These are phyloP conservation scores for Cryphonectria parasitica DNA, from an alignment of 2,329 filamentous ascomycete species.

Conservation along the genomic window DNA sequence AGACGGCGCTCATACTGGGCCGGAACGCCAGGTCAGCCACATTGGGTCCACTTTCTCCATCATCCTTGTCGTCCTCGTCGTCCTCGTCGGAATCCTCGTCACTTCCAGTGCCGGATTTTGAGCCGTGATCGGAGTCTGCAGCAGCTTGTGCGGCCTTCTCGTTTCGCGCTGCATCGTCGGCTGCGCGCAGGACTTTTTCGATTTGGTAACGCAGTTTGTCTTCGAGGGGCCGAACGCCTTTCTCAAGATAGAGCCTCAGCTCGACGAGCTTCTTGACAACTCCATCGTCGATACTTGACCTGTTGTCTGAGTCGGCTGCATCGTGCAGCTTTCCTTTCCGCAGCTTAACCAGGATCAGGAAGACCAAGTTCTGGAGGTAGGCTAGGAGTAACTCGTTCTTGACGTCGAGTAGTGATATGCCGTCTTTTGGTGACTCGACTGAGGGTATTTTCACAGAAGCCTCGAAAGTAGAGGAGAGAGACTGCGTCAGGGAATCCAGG, in stretches of 20 bases:
- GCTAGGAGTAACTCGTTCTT: conserved; percentile 98
- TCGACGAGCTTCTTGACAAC: conserved; percentile 88
- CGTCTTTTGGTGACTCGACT: conserved; percentile 76
- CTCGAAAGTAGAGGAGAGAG: conserved; percentile 66
- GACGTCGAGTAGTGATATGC: conserved; percentile 90
- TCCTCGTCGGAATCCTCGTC: conserved; percentile 41
- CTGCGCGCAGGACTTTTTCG: conserved; percentile 88
- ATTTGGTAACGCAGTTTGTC: conserved; percentile 92
- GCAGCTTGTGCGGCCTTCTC: conserved; percentile 43
- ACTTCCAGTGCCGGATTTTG: conserved; percentile 42
- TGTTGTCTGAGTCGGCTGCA: conserved; percentile 38
- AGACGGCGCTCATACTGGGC: conserved; percentile 44
- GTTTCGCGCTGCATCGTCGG: conserved; percentile 69
- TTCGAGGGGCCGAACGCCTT: conserved; percentile 88
- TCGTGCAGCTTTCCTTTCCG: conserved; percentile 52
- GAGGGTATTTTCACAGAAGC: conserved; percentile 64
- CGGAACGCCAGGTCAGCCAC: conserved; percentile 40
- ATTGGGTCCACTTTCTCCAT: conserved; percentile 38
- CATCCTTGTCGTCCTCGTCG: conserved; percentile 41
- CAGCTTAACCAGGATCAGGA: conserved; percentile 81
- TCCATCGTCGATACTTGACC: conserved; percentile 59
- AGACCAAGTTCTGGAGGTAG: conserved; percentile 92
- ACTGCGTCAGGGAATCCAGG: conserved; percentile 59
- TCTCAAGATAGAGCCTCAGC: conserved; percentile 88
- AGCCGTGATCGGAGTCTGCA: conserved; percentile 39